These are phyloP conservation scores for Pseudozyma hubeiensis DNA, from an alignment of 1,284 basidiomycete genomes.

Conservation along the genomic window DNA sequence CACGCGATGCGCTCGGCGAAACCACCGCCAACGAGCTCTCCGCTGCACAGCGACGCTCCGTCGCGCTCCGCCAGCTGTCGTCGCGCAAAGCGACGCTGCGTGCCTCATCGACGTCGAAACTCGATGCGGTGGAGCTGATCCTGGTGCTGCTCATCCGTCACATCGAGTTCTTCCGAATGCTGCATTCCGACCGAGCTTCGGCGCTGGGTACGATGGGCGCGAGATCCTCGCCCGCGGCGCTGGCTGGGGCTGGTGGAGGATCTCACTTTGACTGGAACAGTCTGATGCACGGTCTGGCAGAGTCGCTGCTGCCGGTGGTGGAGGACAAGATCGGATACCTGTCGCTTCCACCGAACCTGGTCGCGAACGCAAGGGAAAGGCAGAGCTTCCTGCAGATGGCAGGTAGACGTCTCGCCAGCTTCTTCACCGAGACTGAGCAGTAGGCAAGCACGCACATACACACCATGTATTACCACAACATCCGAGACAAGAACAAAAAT, in stretches of 20 bases:
- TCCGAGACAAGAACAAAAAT: not conserved
- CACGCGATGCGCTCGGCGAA: conserved; percentile 45
- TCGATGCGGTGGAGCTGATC: conserved; percentile 84
- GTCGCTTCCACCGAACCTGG: conserved; percentile 38
- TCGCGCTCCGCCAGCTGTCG: conserved; percentile 76
- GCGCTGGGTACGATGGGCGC: not conserved
- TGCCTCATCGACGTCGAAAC: conserved; percentile 72
- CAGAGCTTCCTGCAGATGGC: conserved; percentile 60
- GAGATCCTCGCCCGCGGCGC: conserved; percentile 10
- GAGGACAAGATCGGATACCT: conserved; percentile 56
- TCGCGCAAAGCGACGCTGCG: conserved; percentile 72
- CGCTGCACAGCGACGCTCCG: conserved; percentile 56
- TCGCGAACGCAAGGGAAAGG: conserved; percentile 49
- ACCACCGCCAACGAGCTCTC: conserved; percentile 34
- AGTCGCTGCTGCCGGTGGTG: conserved; percentile 48
- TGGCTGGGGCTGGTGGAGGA: conserved; percentile 1
- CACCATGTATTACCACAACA: too few species aligned
- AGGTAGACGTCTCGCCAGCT: conserved; percentile 44
- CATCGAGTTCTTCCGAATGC: conserved; percentile 73
- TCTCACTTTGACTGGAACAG: conserved; percentile 22
- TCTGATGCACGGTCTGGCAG: conserved; percentile 42
- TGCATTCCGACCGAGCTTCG: conserved; percentile 25
- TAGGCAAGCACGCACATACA: not conserved
- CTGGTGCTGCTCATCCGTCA: conserved; percentile 88
- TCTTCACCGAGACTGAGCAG: conserved; percentile 40